phyloP scores from a whole-genome alignment of 2,329 filamentous ascomycete species.

The Didymella keratinophila region DNA sequence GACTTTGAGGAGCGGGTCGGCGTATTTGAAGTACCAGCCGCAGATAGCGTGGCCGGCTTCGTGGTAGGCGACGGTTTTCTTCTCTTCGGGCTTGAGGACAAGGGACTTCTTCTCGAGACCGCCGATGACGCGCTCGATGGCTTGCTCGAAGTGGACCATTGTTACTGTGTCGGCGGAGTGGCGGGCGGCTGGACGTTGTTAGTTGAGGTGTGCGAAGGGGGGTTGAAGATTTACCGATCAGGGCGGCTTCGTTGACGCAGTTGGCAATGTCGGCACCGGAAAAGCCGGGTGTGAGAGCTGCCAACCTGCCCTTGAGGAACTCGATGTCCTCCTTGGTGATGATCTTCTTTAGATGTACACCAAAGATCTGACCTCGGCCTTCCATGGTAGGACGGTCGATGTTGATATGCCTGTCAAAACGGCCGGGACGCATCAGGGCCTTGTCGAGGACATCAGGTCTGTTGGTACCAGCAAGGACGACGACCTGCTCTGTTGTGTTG shows the following conservation, averaged over 20 bases:
- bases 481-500: slow-evolving; percentile 95
- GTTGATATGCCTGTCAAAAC: slow-evolving; percentile 94
- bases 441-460: slow-evolving; percentile 93
- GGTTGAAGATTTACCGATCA: slow-evolving; percentile 75
- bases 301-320: slow-evolving; percentile 84
- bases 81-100: slow-evolving; percentile 91
- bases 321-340: slow-evolving; percentile 91
- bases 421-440: slow-evolving; percentile 93
- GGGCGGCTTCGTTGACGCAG: slow-evolving; percentile 94
- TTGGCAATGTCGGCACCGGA: slow-evolving; percentile 98
- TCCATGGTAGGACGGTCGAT: slow-evolving; percentile 98
- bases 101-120: slow-evolving; percentile 97
- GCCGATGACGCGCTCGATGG: slow-evolving; percentile 95
- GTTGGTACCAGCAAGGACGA: slow-evolving; percentile 96
- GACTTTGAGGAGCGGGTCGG: slow-evolving; percentile 97
- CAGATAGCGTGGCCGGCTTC: slow-evolving; percentile 98
- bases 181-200: slow-evolving; percentile 74
- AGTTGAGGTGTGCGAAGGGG: slow-evolving; percentile 40
- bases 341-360: slow-evolving; percentile 92
- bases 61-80: slow-evolving; percentile 95
- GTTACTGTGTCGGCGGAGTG: slow-evolving; percentile 79
- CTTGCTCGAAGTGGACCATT: slow-evolving; percentile 94
- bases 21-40: slow-evolving; percentile 95
- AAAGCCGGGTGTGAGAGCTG: slow-evolving; percentile 94
- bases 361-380: slow-evolving; percentile 94